phyloP scores from a whole-genome alignment of 169 alveolate genomes.

The Plasmodium vivax region DNA sequence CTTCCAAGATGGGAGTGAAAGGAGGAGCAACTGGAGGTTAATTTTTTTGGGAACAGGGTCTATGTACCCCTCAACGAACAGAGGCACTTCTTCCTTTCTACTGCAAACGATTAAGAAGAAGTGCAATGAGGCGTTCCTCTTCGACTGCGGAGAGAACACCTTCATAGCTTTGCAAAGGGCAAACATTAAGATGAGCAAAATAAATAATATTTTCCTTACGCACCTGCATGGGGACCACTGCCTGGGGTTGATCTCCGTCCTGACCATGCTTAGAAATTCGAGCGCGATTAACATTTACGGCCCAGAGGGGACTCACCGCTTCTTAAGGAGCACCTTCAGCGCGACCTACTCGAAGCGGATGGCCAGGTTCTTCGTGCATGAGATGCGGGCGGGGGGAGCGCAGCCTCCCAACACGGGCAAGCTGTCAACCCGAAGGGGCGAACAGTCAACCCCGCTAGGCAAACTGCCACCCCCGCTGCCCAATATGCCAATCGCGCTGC shows the following conservation, averaged over 20 bases:
- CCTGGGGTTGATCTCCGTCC: conserved; percentile 83
- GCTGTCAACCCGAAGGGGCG: too few species aligned
- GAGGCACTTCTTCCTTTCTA: conserved; percentile 82
- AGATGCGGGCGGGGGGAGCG: neutral
- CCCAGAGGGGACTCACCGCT: conserved; percentile 82
- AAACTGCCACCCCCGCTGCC: too few species aligned
- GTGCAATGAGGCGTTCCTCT: conserved; percentile 77
- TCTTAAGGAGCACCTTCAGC: conserved; percentile 19
- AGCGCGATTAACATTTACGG: conserved; percentile 80
- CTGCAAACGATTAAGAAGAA: conserved; percentile 69
- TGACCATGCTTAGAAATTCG: conserved; percentile 70
- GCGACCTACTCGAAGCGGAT: conserved; percentile 33
- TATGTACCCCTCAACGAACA: conserved; percentile 78
- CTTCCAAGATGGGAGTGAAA: conserved; percentile 17
- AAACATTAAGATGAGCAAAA: conserved; percentile 62
- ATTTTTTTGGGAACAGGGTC: conserved; percentile 86
- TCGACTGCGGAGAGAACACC: conserved; percentile 86
- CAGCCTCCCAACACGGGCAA: too few species aligned
- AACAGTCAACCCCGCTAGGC: too few species aligned
- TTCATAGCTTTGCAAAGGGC: conserved; percentile 74
- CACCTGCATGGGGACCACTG: conserved; percentile 91
- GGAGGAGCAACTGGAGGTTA: conserved; percentile 77
- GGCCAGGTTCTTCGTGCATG: conserved; percentile 19
- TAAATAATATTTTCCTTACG: conserved; percentile 83
- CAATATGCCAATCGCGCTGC: too few species aligned